A percentile compares a stretch with the other conserved stretches of the same genome.
Conservation (phyloP, 148 eudicot species). For the Polygonum aviculare region DNA sequence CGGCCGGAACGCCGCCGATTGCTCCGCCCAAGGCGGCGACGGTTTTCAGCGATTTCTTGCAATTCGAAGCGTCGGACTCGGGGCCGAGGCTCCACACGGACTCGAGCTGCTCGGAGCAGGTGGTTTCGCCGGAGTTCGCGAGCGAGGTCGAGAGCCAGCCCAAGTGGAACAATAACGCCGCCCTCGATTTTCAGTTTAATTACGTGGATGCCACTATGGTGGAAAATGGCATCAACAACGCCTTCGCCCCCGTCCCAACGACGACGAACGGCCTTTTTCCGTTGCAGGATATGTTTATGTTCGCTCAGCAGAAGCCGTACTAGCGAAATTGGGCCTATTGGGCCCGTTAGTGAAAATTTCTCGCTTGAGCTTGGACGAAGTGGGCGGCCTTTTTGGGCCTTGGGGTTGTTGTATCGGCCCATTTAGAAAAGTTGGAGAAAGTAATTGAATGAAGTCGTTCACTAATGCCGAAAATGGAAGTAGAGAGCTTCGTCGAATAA, state of each 20-base stretch:
- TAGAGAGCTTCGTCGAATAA: too few species aligned
- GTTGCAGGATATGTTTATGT: conserved; percentile 44
- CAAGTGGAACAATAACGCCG: conserved; percentile 14
- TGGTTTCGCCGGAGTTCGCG: conserved; percentile 26
- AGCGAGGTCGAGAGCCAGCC: conserved; percentile 49
- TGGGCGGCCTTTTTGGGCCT: background rate
- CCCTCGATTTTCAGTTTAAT: conserved; percentile 17
- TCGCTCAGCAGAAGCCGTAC: conserved; percentile 23
- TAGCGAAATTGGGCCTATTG: background rate
- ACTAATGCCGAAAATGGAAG: background rate
- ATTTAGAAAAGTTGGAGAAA: background rate
- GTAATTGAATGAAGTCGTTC: background rate
- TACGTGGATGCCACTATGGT: conserved; percentile 24
- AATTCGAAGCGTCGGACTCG: conserved; percentile 39
- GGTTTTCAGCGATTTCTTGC: conserved; percentile 22
- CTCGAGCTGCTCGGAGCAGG: conserved; percentile 54
- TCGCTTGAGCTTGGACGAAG: background rate
- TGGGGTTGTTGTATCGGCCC: background rate
- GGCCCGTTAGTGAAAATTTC: background rate
- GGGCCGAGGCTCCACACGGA: conserved; percentile 29
- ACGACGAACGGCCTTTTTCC: conserved; percentile 23
- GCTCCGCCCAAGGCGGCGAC: conserved; percentile 14
- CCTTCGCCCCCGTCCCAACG: conserved; percentile 8
- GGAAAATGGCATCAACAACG: background rate
- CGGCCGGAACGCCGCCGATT: conserved; percentile 16